These are phyloP conservation scores for Suhomyces chickasaworum DNA, from an alignment of 1,139 yeast genomes.

Conservation along the genomic window DNA sequence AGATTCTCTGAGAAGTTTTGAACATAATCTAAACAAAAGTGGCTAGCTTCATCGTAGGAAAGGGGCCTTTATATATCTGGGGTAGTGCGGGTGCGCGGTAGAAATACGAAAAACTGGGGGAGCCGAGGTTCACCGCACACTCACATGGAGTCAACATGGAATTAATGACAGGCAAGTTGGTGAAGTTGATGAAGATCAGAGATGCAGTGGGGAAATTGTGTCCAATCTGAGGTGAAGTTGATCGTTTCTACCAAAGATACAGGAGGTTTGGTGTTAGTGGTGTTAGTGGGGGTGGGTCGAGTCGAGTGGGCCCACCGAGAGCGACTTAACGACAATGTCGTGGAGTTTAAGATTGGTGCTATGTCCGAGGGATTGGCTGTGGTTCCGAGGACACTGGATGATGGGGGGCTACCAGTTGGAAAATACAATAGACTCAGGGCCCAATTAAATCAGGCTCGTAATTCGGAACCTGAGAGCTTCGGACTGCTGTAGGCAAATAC, in stretches of 20 bases:
- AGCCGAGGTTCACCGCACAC: background rate
- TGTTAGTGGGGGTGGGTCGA: background rate
- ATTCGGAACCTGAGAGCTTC: background rate
- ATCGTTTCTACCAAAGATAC: background rate
- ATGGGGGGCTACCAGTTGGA: no score
- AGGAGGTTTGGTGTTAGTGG: background rate
- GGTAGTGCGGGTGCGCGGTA: conserved; percentile 6
- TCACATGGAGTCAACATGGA: conserved; percentile 1
- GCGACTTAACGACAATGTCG: background rate
- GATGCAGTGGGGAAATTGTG: background rate
- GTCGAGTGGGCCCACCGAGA: background rate
- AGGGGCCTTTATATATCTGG: conserved; percentile 5
- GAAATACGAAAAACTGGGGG: background rate
- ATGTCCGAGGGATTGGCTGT: background rate
- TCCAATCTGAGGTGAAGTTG: background rate
- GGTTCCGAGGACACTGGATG: no score
- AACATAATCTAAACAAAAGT: conserved; percentile 10
- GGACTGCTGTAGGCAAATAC: background rate
- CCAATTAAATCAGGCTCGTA: background rate
- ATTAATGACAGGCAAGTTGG: background rate
- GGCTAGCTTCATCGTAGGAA: background rate
- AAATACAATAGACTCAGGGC: background rate
- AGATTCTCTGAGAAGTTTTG: conserved; percentile 11
- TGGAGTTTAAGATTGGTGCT: background rate
- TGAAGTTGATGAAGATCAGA: background rate